Evolutionary conservation across 176 grass and related monocot species (phyloP), one percentile per base, ranked within the genome.

Genomic region (Avena atlantica): DNA sequence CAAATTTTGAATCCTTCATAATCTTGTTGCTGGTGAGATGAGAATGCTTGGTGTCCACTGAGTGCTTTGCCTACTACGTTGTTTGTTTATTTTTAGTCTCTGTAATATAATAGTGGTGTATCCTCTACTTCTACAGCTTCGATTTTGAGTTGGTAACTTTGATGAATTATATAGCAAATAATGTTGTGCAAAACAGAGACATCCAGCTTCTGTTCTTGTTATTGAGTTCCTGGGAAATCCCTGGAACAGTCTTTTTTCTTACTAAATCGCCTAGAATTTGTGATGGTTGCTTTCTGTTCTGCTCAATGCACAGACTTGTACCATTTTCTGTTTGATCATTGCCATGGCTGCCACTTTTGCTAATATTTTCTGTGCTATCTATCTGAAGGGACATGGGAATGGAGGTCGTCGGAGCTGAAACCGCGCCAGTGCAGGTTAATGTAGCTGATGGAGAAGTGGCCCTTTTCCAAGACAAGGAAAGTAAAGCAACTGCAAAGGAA

Each of bases 371-470:
- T 5, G 80, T 87, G 42, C 24, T 44, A 69, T 14, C n/a, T 67
- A 25, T 89, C 34, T 90, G 82, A 82, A 85, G 82, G 78, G 74
- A 80, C 79, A 96, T 99, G 97, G 97, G 91, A 86, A 89, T 99
- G 92, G 94, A 99, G 86, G 91, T 91, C 19, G 25, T 85, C 48
- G 93, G 80, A 56, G 84, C 82, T 90, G 93, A 99, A 86, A 24
- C 49, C 70, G 74, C 90, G 83, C 85, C 89, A 83, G 92, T n/a
- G 48, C 87, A 89, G 61, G 85, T 87, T 76, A 85, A 92, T 49
- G 86, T 89, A 89, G 79, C 78, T 87, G 89, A 94, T 84, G 85
- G 53, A 65, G 88, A 96, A 81, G 78, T 86, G 36, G 67, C 78
- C 83, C 84, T 94, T 53, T 76, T 89, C 68, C 86, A 94, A 84